Percentiles rank a stretch among this genome's conserved stretches.
Conservation (phyloP, 2,329 filamentous ascomycete species). For the Corinectria fuckeliana region DNA sequence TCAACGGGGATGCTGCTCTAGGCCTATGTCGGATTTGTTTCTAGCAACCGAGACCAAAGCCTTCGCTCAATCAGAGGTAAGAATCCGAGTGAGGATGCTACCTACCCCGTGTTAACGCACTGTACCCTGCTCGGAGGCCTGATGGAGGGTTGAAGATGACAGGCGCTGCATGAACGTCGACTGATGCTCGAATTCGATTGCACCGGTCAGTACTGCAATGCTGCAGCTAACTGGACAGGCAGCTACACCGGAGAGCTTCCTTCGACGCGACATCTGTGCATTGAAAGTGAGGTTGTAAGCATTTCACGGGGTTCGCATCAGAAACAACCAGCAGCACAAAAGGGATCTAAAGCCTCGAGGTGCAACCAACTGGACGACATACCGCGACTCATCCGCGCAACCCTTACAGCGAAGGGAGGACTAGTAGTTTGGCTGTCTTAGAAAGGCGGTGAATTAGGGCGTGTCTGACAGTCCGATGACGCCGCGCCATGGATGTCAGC, state of each 20-base stretch:
- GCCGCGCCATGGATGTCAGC: background rate
- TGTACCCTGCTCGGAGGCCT: background rate
- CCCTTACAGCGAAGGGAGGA: background rate
- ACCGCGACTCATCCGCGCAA: background rate
- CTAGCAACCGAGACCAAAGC: background rate
- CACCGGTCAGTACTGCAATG: slow-evolving; percentile 6
- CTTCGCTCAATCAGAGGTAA: background rate
- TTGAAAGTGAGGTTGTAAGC: background rate
- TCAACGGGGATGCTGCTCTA: background rate
- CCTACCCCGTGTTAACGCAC: slow-evolving; percentile 1
- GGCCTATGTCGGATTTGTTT: background rate
- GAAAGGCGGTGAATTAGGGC: slow-evolving; percentile 13
- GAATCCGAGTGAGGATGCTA: slow-evolving; percentile 1
- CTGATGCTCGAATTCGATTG: slow-evolving; percentile 11
- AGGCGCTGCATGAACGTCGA: slow-evolving; percentile 8
- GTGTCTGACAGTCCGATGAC: background rate
- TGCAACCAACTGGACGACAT: background rate
- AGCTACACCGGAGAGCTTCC: background rate
- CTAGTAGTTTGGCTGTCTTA: too few species aligned
- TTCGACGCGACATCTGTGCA: slow-evolving; percentile 10
- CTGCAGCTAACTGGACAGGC: too few species aligned
- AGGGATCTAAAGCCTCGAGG: background rate
- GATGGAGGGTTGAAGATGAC: slow-evolving; percentile 7
- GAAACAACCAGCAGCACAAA: background rate
- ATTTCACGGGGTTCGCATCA: background rate